Evolutionary conservation across 805 yeast species (phyloP).

Genomic region (Metschnikowia noctiluminum): DNA sequence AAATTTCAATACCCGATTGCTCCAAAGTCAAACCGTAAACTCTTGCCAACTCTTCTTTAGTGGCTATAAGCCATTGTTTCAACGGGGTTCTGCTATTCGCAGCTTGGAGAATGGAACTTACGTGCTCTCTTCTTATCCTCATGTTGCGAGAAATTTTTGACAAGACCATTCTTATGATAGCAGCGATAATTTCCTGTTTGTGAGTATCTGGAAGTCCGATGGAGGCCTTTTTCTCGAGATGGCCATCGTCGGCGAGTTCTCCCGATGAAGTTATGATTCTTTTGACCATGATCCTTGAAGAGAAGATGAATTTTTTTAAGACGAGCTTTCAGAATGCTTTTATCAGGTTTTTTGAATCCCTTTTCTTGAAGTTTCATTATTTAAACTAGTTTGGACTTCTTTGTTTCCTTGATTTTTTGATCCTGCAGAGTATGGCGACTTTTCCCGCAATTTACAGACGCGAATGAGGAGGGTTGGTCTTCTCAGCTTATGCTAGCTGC

Average conservation of each 20-base stretch:
- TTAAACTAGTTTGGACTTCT: too few species aligned
- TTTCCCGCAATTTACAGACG: too few species aligned
- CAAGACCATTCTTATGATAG: conserved; percentile 12
- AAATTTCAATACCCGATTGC: conserved; percentile 16
- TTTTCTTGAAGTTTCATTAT: too few species aligned
- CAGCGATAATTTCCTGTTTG: conserved; percentile 5
- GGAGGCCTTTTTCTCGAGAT: neutral
- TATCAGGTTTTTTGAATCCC: too few species aligned
- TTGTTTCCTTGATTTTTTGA: too few species aligned
- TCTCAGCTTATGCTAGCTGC: too few species aligned
- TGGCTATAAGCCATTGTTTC: conserved; percentile 20
- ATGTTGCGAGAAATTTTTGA: conserved; percentile 11
- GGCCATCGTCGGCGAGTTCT: neutral
- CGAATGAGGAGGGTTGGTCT: too few species aligned
- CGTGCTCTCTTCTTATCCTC: conserved; percentile 15
- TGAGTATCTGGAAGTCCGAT: neutral
- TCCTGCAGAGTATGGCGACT: too few species aligned
- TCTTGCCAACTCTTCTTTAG: conserved; percentile 18
- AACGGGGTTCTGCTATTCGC: conserved; percentile 18
- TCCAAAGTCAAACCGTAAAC: conserved; percentile 28
- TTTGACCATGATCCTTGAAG: neutral
- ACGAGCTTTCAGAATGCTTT: too few species aligned
- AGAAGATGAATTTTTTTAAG: too few species aligned
- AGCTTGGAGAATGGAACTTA: conserved; percentile 11
- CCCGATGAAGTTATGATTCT: neutral